Evolutionary conservation across 371 early-diverging fungal genomes (phyloP).

Genomic region (Smittium culicis): DNA sequence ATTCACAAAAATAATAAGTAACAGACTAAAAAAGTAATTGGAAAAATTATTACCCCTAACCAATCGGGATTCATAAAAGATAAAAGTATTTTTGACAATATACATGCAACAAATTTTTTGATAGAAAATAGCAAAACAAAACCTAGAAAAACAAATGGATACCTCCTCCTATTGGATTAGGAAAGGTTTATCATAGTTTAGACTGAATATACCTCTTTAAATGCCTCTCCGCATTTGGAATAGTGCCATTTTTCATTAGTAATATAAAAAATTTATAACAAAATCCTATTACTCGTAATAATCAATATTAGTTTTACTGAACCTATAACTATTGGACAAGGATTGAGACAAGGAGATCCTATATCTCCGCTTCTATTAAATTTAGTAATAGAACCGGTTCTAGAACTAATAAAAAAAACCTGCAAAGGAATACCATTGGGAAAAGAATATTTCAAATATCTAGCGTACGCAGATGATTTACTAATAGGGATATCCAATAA

Average conservation of each 20-base stretch:
- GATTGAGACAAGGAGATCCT: conserved; percentile 13
- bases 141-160: neutral
- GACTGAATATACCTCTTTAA: conserved; percentile 4
- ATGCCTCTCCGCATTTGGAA: neutral
- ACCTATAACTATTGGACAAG: conserved; percentile 7
- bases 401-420: neutral
- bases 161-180: neutral
- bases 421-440: neutral
- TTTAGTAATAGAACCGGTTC: conserved; percentile 10
- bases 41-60: neutral
- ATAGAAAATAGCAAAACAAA: neutral
- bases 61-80: conserved; percentile 7
- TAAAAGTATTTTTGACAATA: neutral
- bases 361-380: conserved; percentile 16
- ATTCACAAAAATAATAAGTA: neutral
- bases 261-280: neutral
- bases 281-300: neutral
- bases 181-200: conserved; percentile 5
- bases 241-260: neutral
- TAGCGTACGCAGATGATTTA: conserved; percentile 14
- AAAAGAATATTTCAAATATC: neutral
- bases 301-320: conserved; percentile 7
- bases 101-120: conserved; percentile 1
- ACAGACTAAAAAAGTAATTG: conserved; percentile 1
- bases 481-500: neutral